A percentile compares a stretch with the other conserved stretches of the same genome.
phyloP scores from a whole-genome alignment of 208 protist species.

The Tetramitus jugosus region DNA sequence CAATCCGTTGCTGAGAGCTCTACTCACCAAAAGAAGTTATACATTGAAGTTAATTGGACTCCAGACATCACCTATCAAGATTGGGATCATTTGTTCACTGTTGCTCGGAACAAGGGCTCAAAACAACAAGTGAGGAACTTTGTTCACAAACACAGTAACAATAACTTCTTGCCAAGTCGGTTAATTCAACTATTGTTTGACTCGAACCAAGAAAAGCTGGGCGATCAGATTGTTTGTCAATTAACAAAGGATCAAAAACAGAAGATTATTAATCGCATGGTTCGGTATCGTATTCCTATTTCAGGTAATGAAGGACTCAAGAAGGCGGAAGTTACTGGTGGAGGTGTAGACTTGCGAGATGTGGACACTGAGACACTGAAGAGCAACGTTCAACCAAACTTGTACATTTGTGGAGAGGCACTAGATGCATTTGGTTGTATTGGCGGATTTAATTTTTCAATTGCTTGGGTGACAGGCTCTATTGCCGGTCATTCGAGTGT shows the following conservation, averaged over 20 bases:
- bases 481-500: no score
- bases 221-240: not conserved
- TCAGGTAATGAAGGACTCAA: not conserved
- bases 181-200: not conserved
- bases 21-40: not conserved
- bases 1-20: no score
- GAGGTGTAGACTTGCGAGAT: not conserved
- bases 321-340: slow-evolving; percentile 14
- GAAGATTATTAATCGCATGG: not conserved
- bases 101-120: not conserved
- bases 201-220: no score
- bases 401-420: not conserved
- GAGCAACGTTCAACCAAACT: not conserved
- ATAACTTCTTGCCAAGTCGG: not conserved
- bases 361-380: not conserved
- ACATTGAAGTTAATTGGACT: not conserved
- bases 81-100: not conserved
- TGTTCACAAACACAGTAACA: slow-evolving; percentile 9
- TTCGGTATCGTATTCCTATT: not conserved
- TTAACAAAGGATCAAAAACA: not conserved
- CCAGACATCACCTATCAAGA: not conserved
- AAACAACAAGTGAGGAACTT: not conserved
- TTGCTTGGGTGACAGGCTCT: slow-evolving; percentile 1
- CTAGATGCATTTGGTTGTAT: slow-evolving; percentile 20
- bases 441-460: slow-evolving; percentile 19